Base-by-base conservation (phyloP, 2,329 filamentous ascomycete genomes). In the Fusarium ambrosium region DNA sequence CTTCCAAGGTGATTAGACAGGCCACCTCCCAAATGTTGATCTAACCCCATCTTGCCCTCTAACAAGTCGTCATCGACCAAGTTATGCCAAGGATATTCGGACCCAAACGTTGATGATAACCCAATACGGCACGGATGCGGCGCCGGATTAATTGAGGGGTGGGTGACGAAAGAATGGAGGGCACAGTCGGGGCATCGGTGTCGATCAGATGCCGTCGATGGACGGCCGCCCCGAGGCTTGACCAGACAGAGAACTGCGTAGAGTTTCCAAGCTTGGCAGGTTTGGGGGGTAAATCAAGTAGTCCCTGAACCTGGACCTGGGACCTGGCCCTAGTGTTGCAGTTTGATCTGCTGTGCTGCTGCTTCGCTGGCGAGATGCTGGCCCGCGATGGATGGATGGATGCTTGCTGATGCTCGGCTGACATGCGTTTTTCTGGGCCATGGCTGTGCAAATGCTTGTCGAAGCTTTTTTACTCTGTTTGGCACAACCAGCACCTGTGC, bases 171-270 rank as follows among this genome's bases (percentile, higher is more conserved):
- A 48, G 63, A 53, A 53, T 58, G 32, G 55, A 36, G 24, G 34
- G 14, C 68, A 65, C 68, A 72, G 56, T 72, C 67, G 60, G 64
- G 62, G 62, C 16, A 55, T 45, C 62, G 43, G 45, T 56, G 72
- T 64, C 39, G 72, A 74, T 74, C 71, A 69, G 59, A 74, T 59
- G 20, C 43, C 51, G 45, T 55, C 48, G 27, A 53, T 18, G 48
- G 48, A 55, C 48, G 48, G 48, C 4, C 48, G 18, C 48, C 48
- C 48, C 48, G 48, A 55, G 48, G 56, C 66, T 71, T 62, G 66
- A 68, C 39, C 64, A 73, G 68, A 68, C 63, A 61, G 55, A 61
- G 72, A 66, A 72, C 74, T 76, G 74, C 69, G 76, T 70, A 65
- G 66, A 72, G 69, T 70, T 62, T 67, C 68, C 58, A 43, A 60